Evolutionary conservation across 2,329 filamentous ascomycete genomes (phyloP).

Genomic region (Colletotrichum lini): DNA sequence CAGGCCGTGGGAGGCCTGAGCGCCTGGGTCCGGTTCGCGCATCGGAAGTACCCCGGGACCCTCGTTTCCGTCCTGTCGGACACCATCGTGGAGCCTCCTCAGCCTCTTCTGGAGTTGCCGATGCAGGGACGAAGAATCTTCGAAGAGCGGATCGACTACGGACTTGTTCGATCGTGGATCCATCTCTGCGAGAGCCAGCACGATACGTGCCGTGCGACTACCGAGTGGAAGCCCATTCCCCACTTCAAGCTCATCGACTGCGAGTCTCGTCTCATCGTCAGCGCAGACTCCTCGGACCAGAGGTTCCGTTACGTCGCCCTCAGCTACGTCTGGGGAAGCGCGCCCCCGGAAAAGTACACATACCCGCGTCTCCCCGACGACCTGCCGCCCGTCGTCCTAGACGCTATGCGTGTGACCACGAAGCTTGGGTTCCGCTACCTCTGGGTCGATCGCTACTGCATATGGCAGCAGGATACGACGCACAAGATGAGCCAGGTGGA

Average conservation of each 20-base stretch:
- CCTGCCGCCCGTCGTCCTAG: constrained; percentile 29
- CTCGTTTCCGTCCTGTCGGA: background rate
- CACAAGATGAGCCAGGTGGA: constrained; percentile 55
- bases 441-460: constrained; percentile 57
- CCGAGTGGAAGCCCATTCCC: background rate
- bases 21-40: constrained; percentile 4
- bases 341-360: constrained; percentile 9
- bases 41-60: background rate
- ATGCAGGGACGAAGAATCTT: background rate
- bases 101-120: background rate
- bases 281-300: background rate
- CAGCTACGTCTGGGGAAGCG: constrained; percentile 53
- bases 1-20: background rate
- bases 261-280: constrained; percentile 15
- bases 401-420: constrained; percentile 50
- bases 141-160: constrained; percentile 1
- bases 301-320: constrained; percentile 49
- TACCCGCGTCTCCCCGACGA: constrained; percentile 13
- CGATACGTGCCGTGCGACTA: background rate
- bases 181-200: constrained; percentile 1
- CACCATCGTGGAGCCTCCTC: background rate
- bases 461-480: constrained; percentile 47
- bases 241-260: constrained; percentile 28
- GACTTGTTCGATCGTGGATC: constrained; percentile 14
- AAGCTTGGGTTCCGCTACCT: constrained; percentile 54